Conservation (phyloP, 2,329 filamentous ascomycete genomes). For the Rhexocercosporidium sp. region DNA sequence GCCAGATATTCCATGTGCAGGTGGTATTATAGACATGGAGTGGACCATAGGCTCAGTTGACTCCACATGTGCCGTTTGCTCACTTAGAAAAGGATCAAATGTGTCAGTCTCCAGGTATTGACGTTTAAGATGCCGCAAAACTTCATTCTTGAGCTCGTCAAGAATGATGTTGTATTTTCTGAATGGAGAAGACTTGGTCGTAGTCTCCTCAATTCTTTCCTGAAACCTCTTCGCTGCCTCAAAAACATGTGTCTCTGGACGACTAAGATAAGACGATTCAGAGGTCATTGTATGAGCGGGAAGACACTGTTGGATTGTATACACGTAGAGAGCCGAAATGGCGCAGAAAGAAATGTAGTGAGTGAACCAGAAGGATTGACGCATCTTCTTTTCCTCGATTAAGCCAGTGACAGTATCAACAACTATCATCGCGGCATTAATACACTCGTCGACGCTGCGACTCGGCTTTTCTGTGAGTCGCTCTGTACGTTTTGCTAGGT, state of each 20-base stretch:
- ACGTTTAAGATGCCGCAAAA: conserved; percentile 6
- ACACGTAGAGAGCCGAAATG: conserved; percentile 58
- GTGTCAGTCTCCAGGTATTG: not conserved
- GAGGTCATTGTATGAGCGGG: not conserved
- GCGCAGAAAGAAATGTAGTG: conserved; percentile 60
- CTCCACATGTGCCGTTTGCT: not conserved
- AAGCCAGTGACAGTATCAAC: conserved; percentile 50
- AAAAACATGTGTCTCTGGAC: conserved; percentile 1
- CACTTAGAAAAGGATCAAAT: not conserved
- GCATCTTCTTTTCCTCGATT: conserved; percentile 47
- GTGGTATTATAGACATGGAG: not conserved
- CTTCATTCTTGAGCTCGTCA: conserved; percentile 43
- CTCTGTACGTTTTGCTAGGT: conserved; percentile 39
- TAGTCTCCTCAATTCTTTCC: conserved; percentile 34
- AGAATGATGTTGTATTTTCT: conserved; percentile 49
- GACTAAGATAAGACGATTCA: not conserved
- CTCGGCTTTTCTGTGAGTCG: conserved; percentile 36
- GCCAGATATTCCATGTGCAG: too few species aligned
- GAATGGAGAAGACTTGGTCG: conserved; percentile 14
- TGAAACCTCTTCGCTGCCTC: conserved; percentile 22
- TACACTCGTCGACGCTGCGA: conserved; percentile 48
- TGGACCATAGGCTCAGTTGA: not conserved
- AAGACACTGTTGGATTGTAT: conserved; percentile 50
- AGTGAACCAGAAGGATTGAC: conserved; percentile 45
- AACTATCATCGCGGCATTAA: conserved; percentile 52